Base-by-base conservation (phyloP, 345 rosid species). In the Psidium guajava region DNA sequence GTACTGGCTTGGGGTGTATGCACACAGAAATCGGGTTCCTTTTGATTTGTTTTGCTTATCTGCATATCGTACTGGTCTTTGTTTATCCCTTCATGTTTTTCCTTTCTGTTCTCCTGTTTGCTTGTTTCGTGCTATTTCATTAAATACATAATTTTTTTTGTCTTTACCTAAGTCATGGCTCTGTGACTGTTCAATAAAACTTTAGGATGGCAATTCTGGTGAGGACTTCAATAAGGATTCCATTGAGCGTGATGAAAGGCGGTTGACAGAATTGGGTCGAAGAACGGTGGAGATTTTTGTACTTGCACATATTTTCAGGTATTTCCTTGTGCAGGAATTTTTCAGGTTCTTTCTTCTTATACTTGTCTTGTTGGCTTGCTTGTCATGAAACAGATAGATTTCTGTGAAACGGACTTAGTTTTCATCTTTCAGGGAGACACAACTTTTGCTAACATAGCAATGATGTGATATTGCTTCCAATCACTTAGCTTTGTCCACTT, bases 241-340 rank as follows among this genome's bases (percentile, higher is more conserved):
- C 52, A 87, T 91, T 88, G 95, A 90, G 87, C 93, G 92, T 81
- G 98, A 97, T 92, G 99, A 97, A 91, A 95, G 94, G 88, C 96
- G 95, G 77, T 94, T 97, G 81, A 95, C 98, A 28, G 99, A 95
- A 86, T 85, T 95, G 88, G 99, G 98, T 82, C 96, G 98, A 81
- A 91, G 97, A 87, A 95, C 98, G 1, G 91, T 97, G 88, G 99
- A 97, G 90, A 93, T 92, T 88, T 95, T 94, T 97, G 96, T 91
- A 73, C 98, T 97, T 82, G 91, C 94, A 36, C 98, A 95, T 88
- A 97, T 97, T 85, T 97, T 95, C 92, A 93, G 97, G 99, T 97
- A 64, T 75, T 75, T 74, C 27, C 77, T 10, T 12, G 11, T 84
- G 53, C 81, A 64, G 64, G 10, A 51, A 32, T 40, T 83, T 36